Conservation (phyloP, 352 stramenopile species). For the Ophiocytium majus region DNA sequence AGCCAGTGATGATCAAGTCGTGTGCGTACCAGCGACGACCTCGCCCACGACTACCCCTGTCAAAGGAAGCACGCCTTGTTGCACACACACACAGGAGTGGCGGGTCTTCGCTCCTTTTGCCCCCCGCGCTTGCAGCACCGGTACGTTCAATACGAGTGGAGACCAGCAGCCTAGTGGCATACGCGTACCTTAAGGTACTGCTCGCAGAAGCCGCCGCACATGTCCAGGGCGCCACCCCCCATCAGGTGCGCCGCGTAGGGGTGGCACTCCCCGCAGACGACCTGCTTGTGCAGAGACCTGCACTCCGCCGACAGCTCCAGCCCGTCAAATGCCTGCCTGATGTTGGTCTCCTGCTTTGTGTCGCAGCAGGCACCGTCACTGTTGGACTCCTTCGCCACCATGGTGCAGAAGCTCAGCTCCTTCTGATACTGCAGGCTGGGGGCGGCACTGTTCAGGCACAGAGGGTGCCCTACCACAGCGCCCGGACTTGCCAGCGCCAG, state of each 20-base stretch:
- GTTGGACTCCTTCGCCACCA: background rate
- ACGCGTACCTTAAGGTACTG: background rate
- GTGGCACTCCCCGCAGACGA: background rate
- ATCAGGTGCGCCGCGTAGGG: conserved; percentile 5
- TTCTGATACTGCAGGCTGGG: background rate
- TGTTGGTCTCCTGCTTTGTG: background rate
- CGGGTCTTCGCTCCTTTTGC: too few species aligned
- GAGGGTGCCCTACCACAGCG: background rate
- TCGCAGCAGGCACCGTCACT: background rate
- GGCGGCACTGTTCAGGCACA: background rate
- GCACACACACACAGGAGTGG: too few species aligned
- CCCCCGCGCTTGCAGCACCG: too few species aligned
- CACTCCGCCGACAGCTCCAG: background rate
- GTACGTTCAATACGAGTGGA: too few species aligned
- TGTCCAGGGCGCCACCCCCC: background rate
- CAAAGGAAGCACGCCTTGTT: too few species aligned
- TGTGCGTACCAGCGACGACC: too few species aligned
- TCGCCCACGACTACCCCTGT: too few species aligned
- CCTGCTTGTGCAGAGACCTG: background rate
- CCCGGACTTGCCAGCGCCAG: background rate
- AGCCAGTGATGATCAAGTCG: too few species aligned
- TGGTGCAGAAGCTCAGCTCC: background rate
- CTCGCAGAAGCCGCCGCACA: background rate
- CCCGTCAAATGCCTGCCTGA: too few species aligned
- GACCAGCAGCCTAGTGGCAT: too few species aligned